A percentile compares a stretch with the other conserved stretches of the same genome.
Evolutionary conservation across 306 rosid species (phyloP).

Genomic region (Quercus aquifolioides): DNA sequence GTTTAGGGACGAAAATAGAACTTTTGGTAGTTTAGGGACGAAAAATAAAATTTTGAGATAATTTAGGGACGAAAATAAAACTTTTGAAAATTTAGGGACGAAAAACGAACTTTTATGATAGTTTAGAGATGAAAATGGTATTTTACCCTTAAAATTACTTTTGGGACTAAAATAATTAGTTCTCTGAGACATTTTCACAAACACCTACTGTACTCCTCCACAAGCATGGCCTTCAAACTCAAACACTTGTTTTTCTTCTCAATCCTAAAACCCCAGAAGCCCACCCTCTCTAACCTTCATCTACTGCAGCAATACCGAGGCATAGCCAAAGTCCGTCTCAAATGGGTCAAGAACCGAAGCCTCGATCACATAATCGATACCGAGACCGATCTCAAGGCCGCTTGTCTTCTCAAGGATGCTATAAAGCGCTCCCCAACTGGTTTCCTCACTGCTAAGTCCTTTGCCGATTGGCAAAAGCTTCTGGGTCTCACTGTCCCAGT

Average conservation of each 20-base stretch:
- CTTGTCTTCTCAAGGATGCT: slow-evolving; percentile 80
- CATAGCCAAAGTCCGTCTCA: slow-evolving; percentile 76
- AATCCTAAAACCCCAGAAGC: slow-evolving; percentile 21
- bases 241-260: slow-evolving; percentile 10
- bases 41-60: too few species aligned
- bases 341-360: slow-evolving; percentile 84
- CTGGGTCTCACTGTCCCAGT: slow-evolving; percentile 94
- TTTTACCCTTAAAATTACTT: too few species aligned
- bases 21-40: too few species aligned
- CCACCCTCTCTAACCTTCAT: neutral
- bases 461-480: slow-evolving; percentile 79
- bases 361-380: slow-evolving; percentile 80
- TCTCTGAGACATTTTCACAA: neutral
- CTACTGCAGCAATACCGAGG: slow-evolving; percentile 55
- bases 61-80: too few species aligned
- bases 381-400: slow-evolving; percentile 88
- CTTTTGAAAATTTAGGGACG: too few species aligned
- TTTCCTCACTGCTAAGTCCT: slow-evolving; percentile 67
- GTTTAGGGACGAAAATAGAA: too few species aligned
- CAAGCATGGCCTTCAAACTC: slow-evolving; percentile 13
- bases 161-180: neutral
- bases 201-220: neutral
- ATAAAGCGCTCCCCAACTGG: slow-evolving; percentile 77
- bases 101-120: too few species aligned
- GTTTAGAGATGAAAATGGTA: too few species aligned